phyloP scores from a whole-genome alignment of 106 monocot species.

The Apostasia shenzhenica region DNA sequence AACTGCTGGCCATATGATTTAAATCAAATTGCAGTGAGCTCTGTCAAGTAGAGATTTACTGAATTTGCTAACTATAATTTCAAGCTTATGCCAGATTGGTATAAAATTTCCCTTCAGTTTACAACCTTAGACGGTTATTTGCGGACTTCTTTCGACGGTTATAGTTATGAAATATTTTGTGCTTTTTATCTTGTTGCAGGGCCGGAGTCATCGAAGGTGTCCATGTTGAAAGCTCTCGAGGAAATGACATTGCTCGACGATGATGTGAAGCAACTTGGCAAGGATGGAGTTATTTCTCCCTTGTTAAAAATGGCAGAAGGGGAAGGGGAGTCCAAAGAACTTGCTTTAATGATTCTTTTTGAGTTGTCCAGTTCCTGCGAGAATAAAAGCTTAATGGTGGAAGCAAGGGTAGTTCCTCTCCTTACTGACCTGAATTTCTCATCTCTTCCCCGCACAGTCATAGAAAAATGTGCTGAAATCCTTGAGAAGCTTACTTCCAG shows the following conservation, averaged over 20 bases:
- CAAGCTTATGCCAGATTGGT: no score
- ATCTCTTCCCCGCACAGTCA: constrained; percentile 5
- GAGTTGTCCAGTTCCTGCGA: constrained; percentile 8
- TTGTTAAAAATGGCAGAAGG: constrained; percentile 10
- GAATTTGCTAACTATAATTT: no score
- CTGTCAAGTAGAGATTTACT: no score
- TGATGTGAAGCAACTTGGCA: constrained; percentile 14
- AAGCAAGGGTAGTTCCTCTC: constrained; percentile 10
- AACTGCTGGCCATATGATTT: no score
- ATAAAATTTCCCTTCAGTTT: no score
- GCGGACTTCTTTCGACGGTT: not conserved
- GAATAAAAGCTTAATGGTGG: constrained; percentile 4
- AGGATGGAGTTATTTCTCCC: constrained; percentile 13
- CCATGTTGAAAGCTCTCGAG: constrained; percentile 8
- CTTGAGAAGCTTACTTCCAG: constrained; percentile 10
- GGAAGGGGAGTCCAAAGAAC: constrained; percentile 14
- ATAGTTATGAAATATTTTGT: not conserved
- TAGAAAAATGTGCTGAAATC: constrained; percentile 14
- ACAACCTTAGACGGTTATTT: no score
- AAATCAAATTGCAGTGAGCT: no score
- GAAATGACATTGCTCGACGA: constrained; percentile 17
- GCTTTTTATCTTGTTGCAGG: constrained; percentile 5
- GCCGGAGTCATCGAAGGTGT: constrained; percentile 10
- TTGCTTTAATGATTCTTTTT: constrained; percentile 11
- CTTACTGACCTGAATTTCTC: constrained; percentile 8